Evolutionary conservation across 2,329 filamentous ascomycete species (phyloP).

Genomic region (Didymella keratinophila): DNA sequence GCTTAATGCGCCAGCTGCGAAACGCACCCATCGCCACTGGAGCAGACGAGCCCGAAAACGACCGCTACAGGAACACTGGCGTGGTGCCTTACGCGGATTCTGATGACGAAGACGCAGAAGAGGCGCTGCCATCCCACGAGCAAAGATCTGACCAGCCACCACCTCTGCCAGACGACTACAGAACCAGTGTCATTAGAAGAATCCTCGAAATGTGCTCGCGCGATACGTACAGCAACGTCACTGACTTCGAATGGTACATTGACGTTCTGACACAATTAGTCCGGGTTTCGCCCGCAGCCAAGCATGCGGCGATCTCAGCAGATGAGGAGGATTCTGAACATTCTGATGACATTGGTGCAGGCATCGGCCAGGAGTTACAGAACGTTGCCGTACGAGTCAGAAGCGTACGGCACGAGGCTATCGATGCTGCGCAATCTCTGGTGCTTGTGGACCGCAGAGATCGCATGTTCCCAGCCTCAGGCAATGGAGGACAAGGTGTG

Average conservation of each 20-base stretch:
- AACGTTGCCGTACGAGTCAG: conserved; percentile 93
- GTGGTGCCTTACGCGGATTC: conserved; percentile 62
- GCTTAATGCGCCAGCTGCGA: conserved; percentile 82
- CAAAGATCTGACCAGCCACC: conserved; percentile 59
- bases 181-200: conserved; percentile 78
- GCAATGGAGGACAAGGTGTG: conserved; percentile 65
- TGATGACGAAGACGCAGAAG: conserved; percentile 65
- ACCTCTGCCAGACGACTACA: conserved; percentile 85
- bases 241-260: conserved; percentile 98
- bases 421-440: conserved; percentile 79
- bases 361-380: conserved; percentile 83
- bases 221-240: conserved; percentile 84
- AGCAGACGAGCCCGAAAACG: conserved; percentile 55
- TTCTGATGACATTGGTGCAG: conserved; percentile 64
- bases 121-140: conserved; percentile 61
- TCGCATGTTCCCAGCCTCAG: conserved; percentile 62
- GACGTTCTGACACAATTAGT: conserved; percentile 87
- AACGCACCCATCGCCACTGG: conserved; percentile 68
- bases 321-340: conserved; percentile 42
- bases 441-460: conserved; percentile 70
- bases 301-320: conserved; percentile 31
- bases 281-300: conserved; percentile 67
- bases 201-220: conserved; percentile 90
- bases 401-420: conserved; percentile 79
- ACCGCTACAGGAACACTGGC: conserved; percentile 53